phyloP scores from a whole-genome alignment of 2,329 filamentous ascomycete genomes.

The Hypoxylon sp. region DNA sequence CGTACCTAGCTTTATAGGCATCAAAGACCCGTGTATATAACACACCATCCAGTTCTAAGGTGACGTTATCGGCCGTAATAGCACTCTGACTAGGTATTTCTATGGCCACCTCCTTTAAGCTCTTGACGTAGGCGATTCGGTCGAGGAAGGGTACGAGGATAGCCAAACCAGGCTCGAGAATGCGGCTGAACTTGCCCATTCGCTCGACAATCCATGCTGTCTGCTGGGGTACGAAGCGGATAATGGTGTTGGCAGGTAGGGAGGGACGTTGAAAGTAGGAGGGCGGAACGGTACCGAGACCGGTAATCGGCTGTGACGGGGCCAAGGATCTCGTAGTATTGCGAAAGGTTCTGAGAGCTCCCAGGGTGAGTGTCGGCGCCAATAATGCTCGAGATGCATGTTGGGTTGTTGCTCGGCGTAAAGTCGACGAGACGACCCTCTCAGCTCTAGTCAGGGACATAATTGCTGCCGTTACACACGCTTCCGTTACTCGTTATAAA shows the following conservation, averaged over 20 bases:
- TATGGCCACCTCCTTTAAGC: constrained; percentile 93
- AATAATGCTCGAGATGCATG: constrained; percentile 27
- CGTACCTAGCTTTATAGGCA: constrained; percentile 94
- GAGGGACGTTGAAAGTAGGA: constrained; percentile 84
- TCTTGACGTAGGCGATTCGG: constrained; percentile 97
- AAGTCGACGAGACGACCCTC: constrained; percentile 45
- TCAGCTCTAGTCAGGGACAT: constrained; percentile 52
- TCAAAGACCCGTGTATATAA: constrained; percentile 97
- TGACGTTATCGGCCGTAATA: constrained; percentile 99
- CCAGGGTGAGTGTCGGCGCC: constrained; percentile 36
- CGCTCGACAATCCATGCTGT: constrained; percentile 99
- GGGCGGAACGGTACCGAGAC: constrained; percentile 65
- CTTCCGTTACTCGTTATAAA: constrained; percentile 6
- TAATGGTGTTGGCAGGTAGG: constrained; percentile 91
- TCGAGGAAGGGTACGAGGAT: constrained; percentile 92
- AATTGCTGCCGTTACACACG: constrained; percentile 25
- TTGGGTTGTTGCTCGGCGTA: constrained; percentile 42
- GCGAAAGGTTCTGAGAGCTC: constrained; percentile 46
- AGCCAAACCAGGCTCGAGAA: constrained; percentile 91
- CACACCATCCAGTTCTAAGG: constrained; percentile 94
- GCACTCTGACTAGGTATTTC: constrained; percentile 98
- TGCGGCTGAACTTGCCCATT: constrained; percentile 97
- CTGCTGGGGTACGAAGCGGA: constrained; percentile 99
- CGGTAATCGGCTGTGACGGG: constrained; percentile 46
- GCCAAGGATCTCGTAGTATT: constrained; percentile 42